These are phyloP conservation scores for Pythium brassicae DNA, from an alignment of 352 stramenopile species.

Conservation along the genomic window DNA sequence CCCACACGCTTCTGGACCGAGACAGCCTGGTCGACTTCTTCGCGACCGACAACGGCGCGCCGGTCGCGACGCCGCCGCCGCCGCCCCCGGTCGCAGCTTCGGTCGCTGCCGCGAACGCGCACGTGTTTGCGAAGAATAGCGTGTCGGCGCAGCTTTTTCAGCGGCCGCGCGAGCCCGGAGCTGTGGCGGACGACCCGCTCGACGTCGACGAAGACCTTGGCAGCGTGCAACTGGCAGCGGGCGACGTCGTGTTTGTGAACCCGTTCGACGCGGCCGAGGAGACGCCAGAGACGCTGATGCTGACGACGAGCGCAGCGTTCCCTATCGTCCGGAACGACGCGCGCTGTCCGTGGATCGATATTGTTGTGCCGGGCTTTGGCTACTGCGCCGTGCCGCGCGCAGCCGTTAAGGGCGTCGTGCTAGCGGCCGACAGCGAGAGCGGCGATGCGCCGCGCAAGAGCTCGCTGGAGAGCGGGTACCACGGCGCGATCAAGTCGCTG, in stretches of 20 bases:
- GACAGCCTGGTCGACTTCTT: neutral
- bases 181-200: neutral
- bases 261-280: neutral
- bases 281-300: neutral
- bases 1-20: neutral
- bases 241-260: neutral
- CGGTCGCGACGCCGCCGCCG: too few species aligned
- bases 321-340: neutral
- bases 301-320: neutral
- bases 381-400: conserved; percentile 1
- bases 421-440: neutral
- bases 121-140: neutral
- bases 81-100: too few species aligned
- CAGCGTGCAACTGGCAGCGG: neutral
- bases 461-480: neutral
- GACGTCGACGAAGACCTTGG: neutral
- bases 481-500: neutral
- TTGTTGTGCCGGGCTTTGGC: neutral
- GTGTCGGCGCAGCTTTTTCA: neutral
- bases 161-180: neutral
- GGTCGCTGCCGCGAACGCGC: neutral
- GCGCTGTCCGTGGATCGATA: conserved; percentile 4
- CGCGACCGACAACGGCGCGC: neutral
- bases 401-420: neutral
- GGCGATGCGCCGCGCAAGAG: neutral